A percentile compares a stretch with the other conserved stretches of the same genome.
phyloP scores from a whole-genome alignment of 208 protist genomes.

The Novymonas esmeraldas region DNA sequence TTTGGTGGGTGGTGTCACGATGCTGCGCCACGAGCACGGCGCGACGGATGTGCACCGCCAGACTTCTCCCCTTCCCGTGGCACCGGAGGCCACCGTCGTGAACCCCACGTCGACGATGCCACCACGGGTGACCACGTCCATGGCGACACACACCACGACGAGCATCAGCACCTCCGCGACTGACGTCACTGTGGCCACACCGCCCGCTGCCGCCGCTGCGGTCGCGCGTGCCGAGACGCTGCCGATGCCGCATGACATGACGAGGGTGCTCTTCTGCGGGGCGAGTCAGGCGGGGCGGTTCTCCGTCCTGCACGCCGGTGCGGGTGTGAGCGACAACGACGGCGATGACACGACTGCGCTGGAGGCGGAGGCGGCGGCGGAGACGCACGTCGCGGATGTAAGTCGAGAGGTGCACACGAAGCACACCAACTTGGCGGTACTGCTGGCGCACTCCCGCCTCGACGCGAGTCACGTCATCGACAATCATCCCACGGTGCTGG shows the following conservation, averaged over 20 bases:
- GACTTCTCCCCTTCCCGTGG: too few species aligned
- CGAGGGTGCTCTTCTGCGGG: neutral
- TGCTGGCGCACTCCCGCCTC: conserved; percentile 19
- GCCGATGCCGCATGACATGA: conserved; percentile 18
- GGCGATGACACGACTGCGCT: too few species aligned
- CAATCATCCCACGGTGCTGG: neutral
- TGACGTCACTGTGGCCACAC: neutral
- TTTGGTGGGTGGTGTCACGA: too few species aligned
- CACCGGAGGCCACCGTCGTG: too few species aligned
- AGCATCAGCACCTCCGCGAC: too few species aligned
- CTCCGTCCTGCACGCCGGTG: neutral
- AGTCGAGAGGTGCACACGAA: conserved; percentile 21
- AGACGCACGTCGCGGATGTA: neutral
- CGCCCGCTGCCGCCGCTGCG: too few species aligned
- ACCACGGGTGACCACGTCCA: too few species aligned
- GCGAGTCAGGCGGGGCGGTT: neutral
- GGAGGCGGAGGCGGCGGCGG: neutral
- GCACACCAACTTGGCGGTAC: conserved; percentile 20
- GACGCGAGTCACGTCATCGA: conserved; percentile 11
- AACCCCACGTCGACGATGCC: too few species aligned
- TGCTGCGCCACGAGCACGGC: too few species aligned
- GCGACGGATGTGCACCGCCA: too few species aligned
- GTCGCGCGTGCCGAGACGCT: neutral
- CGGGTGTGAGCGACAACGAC: neutral
- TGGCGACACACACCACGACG: too few species aligned